Percentiles rank a stretch among this genome's conserved stretches.
Evolutionary conservation across 768 basidiomycete species (phyloP).

Genomic region (Coprinellus aureogranulatus): DNA sequence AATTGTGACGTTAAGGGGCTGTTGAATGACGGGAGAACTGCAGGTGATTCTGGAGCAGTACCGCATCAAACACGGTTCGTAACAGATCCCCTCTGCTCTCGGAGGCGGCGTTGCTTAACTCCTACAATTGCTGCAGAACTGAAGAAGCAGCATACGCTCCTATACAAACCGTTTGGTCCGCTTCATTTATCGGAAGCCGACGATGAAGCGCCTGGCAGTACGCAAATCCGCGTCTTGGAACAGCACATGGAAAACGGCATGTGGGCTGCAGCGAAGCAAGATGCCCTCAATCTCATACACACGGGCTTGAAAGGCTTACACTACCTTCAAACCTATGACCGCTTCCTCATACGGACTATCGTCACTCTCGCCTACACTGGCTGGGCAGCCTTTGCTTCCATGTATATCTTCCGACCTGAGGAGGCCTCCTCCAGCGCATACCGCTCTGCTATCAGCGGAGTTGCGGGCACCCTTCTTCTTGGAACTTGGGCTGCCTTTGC

Average conservation of each 20-base stretch:
- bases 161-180: conserved; percentile 60
- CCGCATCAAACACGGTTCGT: conserved; percentile 68
- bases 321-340: conserved; percentile 85
- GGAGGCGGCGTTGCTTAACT: no score
- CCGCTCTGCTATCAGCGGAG: conserved; percentile 9
- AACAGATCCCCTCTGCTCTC: no score
- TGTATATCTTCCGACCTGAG: conserved; percentile 51
- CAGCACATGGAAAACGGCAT: conserved; percentile 40
- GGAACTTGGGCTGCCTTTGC: conserved; percentile 52
- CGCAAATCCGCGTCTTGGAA: conserved; percentile 25
- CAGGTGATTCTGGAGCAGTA: conserved; percentile 76
- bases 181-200: conserved; percentile 24
- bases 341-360: conserved; percentile 64
- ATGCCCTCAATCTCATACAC: conserved; percentile 52
- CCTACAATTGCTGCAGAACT: conserved; percentile 43
- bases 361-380: conserved; percentile 73
- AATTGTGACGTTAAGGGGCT: neutral
- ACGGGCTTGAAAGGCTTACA: conserved; percentile 59
- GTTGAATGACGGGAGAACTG: neutral
- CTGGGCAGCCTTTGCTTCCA: conserved; percentile 69
- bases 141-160: conserved; percentile 54
- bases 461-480: conserved; percentile 24
- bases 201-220: conserved; percentile 26
- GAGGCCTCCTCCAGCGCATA: conserved; percentile 13
- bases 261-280: conserved; percentile 50